phyloP scores from a whole-genome alignment of 2,329 filamentous ascomycete genomes.

The Dryadomyces quercus-mongolicae region DNA sequence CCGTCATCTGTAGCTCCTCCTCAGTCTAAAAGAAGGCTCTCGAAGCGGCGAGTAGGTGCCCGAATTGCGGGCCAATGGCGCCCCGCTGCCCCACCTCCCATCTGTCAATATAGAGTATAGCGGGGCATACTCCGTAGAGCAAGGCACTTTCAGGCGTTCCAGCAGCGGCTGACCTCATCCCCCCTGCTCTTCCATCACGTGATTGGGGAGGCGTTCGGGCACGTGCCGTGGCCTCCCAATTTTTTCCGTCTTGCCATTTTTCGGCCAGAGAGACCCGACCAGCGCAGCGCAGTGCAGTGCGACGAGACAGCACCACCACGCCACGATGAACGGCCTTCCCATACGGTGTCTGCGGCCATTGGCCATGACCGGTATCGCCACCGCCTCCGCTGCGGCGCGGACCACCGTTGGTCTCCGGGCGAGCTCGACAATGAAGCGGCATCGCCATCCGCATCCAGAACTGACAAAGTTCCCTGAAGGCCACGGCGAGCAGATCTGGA shows the following conservation, averaged over 20 bases:
- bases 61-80: not conserved
- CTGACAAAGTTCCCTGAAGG: conserved; percentile 19
- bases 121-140: not conserved
- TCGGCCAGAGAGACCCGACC: not conserved
- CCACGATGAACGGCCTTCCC: conserved; percentile 11
- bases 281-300: not conserved
- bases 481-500: conserved; percentile 46
- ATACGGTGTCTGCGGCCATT: conserved; percentile 20
- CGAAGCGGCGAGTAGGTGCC: conserved; percentile 4
- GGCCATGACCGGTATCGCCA: conserved; percentile 21
- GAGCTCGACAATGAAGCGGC: conserved; percentile 13
- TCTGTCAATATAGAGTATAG: not conserved
- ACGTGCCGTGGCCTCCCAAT: not conserved
- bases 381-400: conserved; percentile 1
- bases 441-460: conserved; percentile 14
- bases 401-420: conserved; percentile 29
- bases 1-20: not conserved
- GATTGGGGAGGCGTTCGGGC: not conserved
- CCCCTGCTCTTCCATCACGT: not conserved
- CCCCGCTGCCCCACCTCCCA: not conserved
- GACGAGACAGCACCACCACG: not conserved
- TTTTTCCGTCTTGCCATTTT: not conserved
- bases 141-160: not conserved
- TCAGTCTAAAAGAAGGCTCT: conserved; percentile 6
- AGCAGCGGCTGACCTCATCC: not conserved